Evolutionary conservation across 306 rosid genomes (phyloP), one percentile per base, ranked within the genome.

Genomic region (Castanopsis chinensis): DNA sequence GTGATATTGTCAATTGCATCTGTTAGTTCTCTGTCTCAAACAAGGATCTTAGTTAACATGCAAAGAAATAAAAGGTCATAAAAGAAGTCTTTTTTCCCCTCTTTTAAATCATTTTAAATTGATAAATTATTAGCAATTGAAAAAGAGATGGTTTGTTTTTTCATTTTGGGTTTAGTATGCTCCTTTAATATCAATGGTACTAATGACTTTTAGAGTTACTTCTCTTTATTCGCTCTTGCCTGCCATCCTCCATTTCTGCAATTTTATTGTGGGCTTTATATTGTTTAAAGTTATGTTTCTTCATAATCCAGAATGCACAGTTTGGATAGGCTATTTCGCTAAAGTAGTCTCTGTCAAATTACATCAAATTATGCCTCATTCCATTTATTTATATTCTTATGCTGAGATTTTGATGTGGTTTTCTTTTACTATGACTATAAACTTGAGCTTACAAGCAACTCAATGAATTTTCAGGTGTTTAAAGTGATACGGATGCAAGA

Each of bases 401-500:
- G 59, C 53, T 80, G 61, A 53, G 55, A 57, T 76, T 79, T 72
- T 82, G 45, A 9, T 21, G 5, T 43, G 28, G 71, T 41, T 72
- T 69, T 83, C 32, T 75, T 64, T 28, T 78, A 33, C 32, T 27
- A 32, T 27, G 9, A 30, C 71, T 68, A 60, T 65, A 37, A 57
- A 3, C 33, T 60, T 84, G 84, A 43, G 75, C 75, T 87, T 75
- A 84, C 59, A 45, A 72, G 71, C 69, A 56, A 63, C 78, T 86
- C 2, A 52, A 74, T 81, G 76, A 27, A 71, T 75, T 87, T 83
- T 73, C 90, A 92, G 97, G 60, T 88, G 68, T 92, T 94, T 85
- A 79, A 76, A 76, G 92, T 92, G 84, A 90, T 90, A 37, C 93
- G 79, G 51, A 95, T 82, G 87, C 97, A 92, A 84, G 97, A 91